Evolutionary conservation across 2,329 filamentous ascomycete genomes (phyloP).

Genomic region (Botrytis tulipae): DNA sequence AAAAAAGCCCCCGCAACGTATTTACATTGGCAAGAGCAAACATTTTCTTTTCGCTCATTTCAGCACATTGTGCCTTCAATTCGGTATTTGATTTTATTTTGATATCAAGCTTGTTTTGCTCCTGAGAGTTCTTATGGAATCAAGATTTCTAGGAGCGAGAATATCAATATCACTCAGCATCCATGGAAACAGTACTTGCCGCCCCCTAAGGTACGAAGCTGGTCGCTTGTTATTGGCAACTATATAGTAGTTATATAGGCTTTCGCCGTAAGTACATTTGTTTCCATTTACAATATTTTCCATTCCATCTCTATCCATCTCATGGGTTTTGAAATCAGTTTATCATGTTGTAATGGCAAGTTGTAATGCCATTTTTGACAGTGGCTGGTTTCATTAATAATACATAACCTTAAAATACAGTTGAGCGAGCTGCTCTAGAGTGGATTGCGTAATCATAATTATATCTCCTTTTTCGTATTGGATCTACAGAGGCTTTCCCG

Average conservation of each 20-base stretch:
- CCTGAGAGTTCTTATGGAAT: too few species aligned
- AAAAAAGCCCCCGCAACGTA: neutral
- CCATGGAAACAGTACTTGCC: slow-evolving; percentile 4
- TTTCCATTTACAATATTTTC: neutral
- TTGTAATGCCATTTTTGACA: neutral
- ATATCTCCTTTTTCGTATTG: slow-evolving; percentile 19
- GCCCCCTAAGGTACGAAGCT: neutral
- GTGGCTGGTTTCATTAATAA: slow-evolving; percentile 1
- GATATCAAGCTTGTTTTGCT: neutral
- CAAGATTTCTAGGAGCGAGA: neutral
- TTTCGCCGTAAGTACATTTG: neutral
- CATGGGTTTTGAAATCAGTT: neutral
- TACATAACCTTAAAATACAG: neutral
- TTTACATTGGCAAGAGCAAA: neutral
- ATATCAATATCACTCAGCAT: neutral
- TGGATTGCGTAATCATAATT: neutral
- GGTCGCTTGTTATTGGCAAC: neutral
- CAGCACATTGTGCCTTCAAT: neutral
- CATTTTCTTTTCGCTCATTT: neutral
- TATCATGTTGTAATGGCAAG: neutral
- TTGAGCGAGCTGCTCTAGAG: neutral
- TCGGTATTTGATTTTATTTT: neutral
- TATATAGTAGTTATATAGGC: neutral
- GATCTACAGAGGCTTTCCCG: slow-evolving; percentile 36
- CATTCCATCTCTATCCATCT: neutral